Evolutionary conservation across 2,329 filamentous ascomycete genomes (phyloP), one percentile per base, ranked within the genome.

Genomic region (Akanthomyces uredinophilus): DNA sequence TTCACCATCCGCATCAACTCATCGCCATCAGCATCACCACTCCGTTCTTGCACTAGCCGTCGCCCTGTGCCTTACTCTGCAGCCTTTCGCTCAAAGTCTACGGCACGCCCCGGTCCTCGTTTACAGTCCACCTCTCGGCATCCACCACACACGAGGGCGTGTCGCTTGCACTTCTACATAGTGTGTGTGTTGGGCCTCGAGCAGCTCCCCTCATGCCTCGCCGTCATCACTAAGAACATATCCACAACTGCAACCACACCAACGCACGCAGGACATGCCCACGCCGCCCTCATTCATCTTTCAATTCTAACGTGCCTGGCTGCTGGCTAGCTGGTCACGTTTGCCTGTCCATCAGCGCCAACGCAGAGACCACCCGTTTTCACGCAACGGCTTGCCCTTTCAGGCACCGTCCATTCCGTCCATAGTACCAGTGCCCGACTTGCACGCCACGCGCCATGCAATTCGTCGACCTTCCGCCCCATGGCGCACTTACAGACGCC

Each of bases 301-400:
- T 6, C 20, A 16, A 14, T 8, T 47, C 2, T 47, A 27, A 47
- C 14, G 22, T 20, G 22, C 14, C 22, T 27, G 5, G 7, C 5
- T 18, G 5, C 44, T 37, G n/a, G 27, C 11, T 22, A 7, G 49
- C 32, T 27, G 35, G 35, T 41, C 35, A 32, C 52, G 39, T 29
- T 52, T 32, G 7, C 52, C 47, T 51, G 5, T 18, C 46, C 46
- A 7, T 14, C 32, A 53, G 10, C 3, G 11, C 51, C 29, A n/a
- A 18, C 32, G 24, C 41, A 8, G 22, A n/a, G 39, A n/a, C 27
- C 16, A 7, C 53, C 37, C 10, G 20, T 14, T 24, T 43, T 16
- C 29, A 51, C 56, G 46, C 56, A 59, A 59, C 56, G 35, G 56
- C 56, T 59, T 59, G 20, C 56, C 56, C 43, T 35, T 51, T 51